These are phyloP conservation scores for Mucor piriformis DNA, from an alignment of 371 early-diverging fungal species.

Conservation along the genomic window DNA sequence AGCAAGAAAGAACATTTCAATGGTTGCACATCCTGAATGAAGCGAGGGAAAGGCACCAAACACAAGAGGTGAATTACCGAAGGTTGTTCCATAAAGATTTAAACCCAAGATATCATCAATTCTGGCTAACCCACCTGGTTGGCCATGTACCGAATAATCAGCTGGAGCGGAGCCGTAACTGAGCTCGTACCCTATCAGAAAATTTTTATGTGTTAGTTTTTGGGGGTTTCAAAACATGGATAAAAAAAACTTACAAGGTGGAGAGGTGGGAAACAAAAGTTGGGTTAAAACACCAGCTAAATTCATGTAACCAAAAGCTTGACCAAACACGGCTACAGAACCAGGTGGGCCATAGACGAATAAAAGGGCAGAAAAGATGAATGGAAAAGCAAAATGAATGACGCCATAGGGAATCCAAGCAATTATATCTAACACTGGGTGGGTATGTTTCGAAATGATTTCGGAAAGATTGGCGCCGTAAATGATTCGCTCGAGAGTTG, in stretches of 20 bases:
- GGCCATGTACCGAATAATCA: conserved; percentile 69
- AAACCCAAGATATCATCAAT: conserved; percentile 73
- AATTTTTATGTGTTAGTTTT: background rate
- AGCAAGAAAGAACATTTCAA: conserved; percentile 63
- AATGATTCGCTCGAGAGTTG: conserved; percentile 68
- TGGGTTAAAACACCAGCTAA: conserved; percentile 74
- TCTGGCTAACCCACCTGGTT: conserved; percentile 73
- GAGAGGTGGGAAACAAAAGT: conserved; percentile 68
- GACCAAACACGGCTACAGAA: conserved; percentile 54
- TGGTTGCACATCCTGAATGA: conserved; percentile 73
- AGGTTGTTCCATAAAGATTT: conserved; percentile 65
- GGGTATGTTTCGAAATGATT: conserved; percentile 58
- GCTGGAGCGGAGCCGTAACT: conserved; percentile 65
- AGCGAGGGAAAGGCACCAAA: conserved; percentile 81
- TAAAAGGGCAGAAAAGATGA: conserved; percentile 53
- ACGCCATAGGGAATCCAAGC: conserved; percentile 81
- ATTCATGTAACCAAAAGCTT: conserved; percentile 74
- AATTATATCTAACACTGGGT: conserved; percentile 60
- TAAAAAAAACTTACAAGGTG: conserved; percentile 66
- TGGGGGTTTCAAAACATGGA: background rate
- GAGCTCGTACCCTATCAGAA: conserved; percentile 61
- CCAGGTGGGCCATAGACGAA: conserved; percentile 59
- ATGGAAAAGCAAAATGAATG: conserved; percentile 69
- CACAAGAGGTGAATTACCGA: conserved; percentile 71
- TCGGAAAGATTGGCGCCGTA: conserved; percentile 71